Evolutionary conservation across 176 grass and related monocot species (phyloP).

Genomic region (Oryza nivara): DNA sequence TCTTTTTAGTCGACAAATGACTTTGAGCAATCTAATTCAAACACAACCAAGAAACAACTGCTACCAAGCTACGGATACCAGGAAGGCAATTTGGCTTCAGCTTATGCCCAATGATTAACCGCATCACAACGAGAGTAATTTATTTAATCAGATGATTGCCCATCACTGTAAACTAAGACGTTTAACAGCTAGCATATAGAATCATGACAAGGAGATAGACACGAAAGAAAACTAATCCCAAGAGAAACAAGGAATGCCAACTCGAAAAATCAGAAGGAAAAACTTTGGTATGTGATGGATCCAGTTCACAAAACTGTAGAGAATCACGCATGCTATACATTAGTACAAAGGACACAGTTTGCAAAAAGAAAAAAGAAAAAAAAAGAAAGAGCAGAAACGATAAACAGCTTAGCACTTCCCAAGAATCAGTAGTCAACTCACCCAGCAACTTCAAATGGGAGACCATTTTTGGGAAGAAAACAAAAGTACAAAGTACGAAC

Average conservation of each 20-base stretch:
- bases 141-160: constrained; percentile 22
- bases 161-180: constrained; percentile 36
- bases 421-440: constrained; percentile 40
- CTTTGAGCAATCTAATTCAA: constrained; percentile 34
- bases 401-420: constrained; percentile 25
- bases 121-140: constrained; percentile 3
- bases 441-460: not conserved
- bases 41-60: constrained; percentile 30
- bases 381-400: not conserved
- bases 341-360: constrained; percentile 2
- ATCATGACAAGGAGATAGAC: constrained; percentile 40
- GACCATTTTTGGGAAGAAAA: not conserved
- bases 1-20: constrained; percentile 35
- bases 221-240: constrained; percentile 52
- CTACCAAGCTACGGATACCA: constrained; percentile 7
- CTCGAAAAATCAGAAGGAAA: constrained; percentile 3
- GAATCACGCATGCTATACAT: constrained; percentile 3
- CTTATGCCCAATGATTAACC: constrained; percentile 27
- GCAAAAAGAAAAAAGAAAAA: not conserved
- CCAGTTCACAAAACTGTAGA: constrained; percentile 32
- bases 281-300: constrained; percentile 15
- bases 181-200: constrained; percentile 25
- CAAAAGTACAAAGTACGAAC: not conserved
- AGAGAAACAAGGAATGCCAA: constrained; percentile 51
- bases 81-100: constrained; percentile 17